Conservation (phyloP, 2,329 filamentous ascomycete species). For the Penicillium digitatum region DNA sequence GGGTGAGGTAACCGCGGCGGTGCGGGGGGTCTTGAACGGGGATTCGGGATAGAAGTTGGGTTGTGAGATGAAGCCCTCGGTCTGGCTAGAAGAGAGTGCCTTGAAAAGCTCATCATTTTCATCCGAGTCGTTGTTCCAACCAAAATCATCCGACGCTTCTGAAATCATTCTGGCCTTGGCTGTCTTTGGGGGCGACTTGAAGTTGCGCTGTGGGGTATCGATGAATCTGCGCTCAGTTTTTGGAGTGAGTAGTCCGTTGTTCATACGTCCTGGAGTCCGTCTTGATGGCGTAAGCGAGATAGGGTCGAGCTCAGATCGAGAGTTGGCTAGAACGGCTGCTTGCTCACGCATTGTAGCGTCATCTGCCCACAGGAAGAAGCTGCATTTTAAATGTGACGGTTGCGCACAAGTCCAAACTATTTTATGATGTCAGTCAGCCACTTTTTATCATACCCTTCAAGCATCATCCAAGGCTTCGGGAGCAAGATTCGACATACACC, state of each 20-base stretch:
- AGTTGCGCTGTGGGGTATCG: constrained; percentile 12
- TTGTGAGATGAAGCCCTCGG: constrained; percentile 20
- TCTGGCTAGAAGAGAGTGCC: constrained; percentile 9
- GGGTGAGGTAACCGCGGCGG: constrained; percentile 31
- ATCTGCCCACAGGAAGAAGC: constrained; percentile 60
- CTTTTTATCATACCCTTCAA: neutral
- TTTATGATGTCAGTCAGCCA: neutral
- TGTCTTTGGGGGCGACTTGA: constrained; percentile 23
- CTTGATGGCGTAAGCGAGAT: constrained; percentile 14
- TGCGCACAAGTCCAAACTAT: constrained; percentile 57
- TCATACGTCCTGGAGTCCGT: neutral
- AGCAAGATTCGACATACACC: constrained; percentile 39
- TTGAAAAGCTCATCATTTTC: constrained; percentile 28
- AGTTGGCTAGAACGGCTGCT: constrained; percentile 48
- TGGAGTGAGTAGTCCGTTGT: constrained; percentile 33
- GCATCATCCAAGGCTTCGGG: neutral
- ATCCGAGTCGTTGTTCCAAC: constrained; percentile 37
- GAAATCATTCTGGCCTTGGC: constrained; percentile 31
- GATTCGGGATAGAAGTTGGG: constrained; percentile 33
- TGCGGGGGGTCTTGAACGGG: constrained; percentile 38
- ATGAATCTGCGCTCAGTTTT: constrained; percentile 27
- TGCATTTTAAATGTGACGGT: constrained; percentile 47
- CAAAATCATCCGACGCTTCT: constrained; percentile 36
- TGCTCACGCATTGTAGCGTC: constrained; percentile 55
- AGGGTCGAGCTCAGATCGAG: constrained; percentile 43